Conservation (phyloP, 2,329 filamentous ascomycete species). For the Orbilia oligospora region DNA sequence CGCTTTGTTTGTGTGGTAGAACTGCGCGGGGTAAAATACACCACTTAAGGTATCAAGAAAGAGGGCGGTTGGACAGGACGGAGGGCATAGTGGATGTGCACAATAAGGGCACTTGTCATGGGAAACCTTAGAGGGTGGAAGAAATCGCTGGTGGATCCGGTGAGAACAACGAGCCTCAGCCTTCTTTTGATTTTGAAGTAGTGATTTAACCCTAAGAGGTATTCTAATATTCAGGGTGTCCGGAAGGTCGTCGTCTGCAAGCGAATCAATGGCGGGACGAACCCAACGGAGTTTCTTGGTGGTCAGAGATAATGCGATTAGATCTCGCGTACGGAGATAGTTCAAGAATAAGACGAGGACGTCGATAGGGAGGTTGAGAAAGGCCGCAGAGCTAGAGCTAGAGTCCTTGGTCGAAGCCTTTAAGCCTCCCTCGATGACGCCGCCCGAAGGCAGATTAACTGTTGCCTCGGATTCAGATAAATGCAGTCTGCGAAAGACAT, state of each 20-base stretch:
- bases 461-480: slow-evolving; percentile 11
- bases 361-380: slow-evolving; percentile 27
- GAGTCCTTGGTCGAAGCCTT: background rate
- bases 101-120: slow-evolving; percentile 35
- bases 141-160: slow-evolving; percentile 19
- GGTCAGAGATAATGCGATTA: slow-evolving; percentile 21
- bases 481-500: slow-evolving; percentile 15
- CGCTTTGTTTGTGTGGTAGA: slow-evolving; percentile 13
- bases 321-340: slow-evolving; percentile 30
- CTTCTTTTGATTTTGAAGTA: background rate
- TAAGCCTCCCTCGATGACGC: slow-evolving; percentile 13
- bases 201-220: background rate
- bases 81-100: slow-evolving; percentile 32
- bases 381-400: background rate
- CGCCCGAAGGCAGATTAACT: background rate
- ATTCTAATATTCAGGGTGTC: background rate
- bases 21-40: slow-evolving; percentile 26
- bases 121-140: background rate
- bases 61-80: slow-evolving; percentile 27
- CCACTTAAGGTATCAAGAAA: slow-evolving; percentile 23
- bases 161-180: slow-evolving; percentile 7
- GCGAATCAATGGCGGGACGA: background rate
- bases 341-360: slow-evolving; percentile 25
- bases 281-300: slow-evolving; percentile 30
- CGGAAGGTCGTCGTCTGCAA: background rate